Evolutionary conservation across 805 yeast species (phyloP), one percentile per base, ranked within the genome.

Genomic region (Metschnikowia matae): DNA sequence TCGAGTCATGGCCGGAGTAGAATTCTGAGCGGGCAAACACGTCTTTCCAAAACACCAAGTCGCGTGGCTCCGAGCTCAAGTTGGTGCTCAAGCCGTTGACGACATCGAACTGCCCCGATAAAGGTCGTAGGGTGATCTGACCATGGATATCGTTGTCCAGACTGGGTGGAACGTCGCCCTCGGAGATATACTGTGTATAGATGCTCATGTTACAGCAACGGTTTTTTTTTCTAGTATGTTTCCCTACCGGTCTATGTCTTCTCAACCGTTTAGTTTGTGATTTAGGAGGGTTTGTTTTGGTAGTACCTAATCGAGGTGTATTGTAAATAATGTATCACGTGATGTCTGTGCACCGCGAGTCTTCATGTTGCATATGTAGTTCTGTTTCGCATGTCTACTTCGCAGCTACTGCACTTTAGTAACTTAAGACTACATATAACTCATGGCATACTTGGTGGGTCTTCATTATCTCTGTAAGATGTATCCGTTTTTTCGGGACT

Each of bases 11-110:
- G 2, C 84, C 87, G 11, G 66, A 54, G 57, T 79, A 83, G 55
- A 77, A 80, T 0, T 79, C 84, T 5, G 84, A 80, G 13, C 69
- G 59, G 3, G 80, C 70, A 37, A 79, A 70, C 4, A 80, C 55
- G 1, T 65, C 52, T 2, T 60, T 50, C 85, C 85, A 80, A 38
- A 45, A 53, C 15, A 20, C 48, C 17, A 44, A 42, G 6, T 47
- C 44, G 33, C 49, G 49, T 6, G 39, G 29, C 31, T 46, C 46
- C 8, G 47, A 43, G 20, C 38, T 47, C 14, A 32, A 23, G 23
- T 23, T 44, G 37, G 40, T 15, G 32, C 29, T 29, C 13, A 6
- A 18, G 20, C 13, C 21, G 33, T 20, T 36, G 17, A 29, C 4
- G 13, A 45, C 48, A 36, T 63, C 67, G 44, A 63, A 62, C 46